Evolutionary conservation across 2,329 filamentous ascomycete species (phyloP).

Genomic region (Lomentospora prolificans): DNA sequence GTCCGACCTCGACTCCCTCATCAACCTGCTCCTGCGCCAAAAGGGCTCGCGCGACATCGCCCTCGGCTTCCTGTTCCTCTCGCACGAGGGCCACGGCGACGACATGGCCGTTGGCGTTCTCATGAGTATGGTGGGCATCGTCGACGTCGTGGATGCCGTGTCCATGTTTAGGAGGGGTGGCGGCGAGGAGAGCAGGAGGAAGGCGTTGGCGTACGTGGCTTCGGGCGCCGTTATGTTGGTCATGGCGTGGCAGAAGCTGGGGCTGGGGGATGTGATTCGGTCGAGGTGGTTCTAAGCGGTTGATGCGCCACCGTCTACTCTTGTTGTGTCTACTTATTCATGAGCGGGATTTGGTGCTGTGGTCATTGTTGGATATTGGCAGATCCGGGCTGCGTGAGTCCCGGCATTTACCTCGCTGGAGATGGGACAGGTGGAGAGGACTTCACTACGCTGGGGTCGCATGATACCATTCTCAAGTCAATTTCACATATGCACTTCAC

Average conservation of each 20-base stretch:
- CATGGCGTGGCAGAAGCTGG: slow-evolving; percentile 6
- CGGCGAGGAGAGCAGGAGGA: slow-evolving; percentile 6
- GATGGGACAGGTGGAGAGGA: too few relatives aligned
- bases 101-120: slow-evolving; percentile 7
- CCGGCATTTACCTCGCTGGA: too few relatives aligned
- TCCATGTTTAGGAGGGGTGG: slow-evolving; percentile 5
- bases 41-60: slow-evolving; percentile 6
- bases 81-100: slow-evolving; percentile 7
- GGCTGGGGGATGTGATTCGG: slow-evolving; percentile 3
- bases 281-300: slow-evolving; percentile 7
- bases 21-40: slow-evolving; percentile 4
- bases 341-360: too few relatives aligned
- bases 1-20: neutral
- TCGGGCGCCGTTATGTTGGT: slow-evolving; percentile 1
- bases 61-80: slow-evolving; percentile 5
- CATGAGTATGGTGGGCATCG: slow-evolving; percentile 4
- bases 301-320: too few relatives aligned
- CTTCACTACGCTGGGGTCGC: too few relatives aligned
- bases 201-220: neutral
- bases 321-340: too few relatives aligned
- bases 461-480: too few relatives aligned
- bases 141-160: slow-evolving; percentile 6
- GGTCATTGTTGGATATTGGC: too few relatives aligned
- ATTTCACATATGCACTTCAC: too few relatives aligned
- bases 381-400: too few relatives aligned